Base-by-base conservation (phyloP, 768 basidiomycete genomes). In the Mycena metata region DNA sequence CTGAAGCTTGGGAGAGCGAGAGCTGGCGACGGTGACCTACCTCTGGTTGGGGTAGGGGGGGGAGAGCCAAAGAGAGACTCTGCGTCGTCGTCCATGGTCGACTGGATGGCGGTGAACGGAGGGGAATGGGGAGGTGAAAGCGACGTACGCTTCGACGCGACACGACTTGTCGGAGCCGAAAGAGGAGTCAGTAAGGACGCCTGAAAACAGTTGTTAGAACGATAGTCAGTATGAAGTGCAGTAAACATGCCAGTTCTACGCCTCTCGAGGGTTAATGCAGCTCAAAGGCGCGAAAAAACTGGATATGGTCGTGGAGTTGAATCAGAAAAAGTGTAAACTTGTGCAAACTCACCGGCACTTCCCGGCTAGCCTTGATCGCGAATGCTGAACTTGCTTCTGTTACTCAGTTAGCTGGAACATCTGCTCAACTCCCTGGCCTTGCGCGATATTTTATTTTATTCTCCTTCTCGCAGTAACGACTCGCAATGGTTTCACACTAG, bases 31-130 rank as follows among this genome's bases (percentile, higher is more conserved):
- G 87, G 87, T 81, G 90, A 90, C 90, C 91, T 93, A 90, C 90
- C 91, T 90, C 81, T 82, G 70, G 73, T 73, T 68, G 90, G 89
- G 58, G 91, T 90, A 36, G 91, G 85, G 62, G 92, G 89, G 72
- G 93, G 92, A 19, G 93, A 92, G 46, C 93, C 93, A 78, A 95
- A 95, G 75, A 95, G 91, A 30, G 93, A 95, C 74, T 89, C 90
- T 72, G 84, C 80, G 69, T 91, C 88, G 69, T 91, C 88, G 64
- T 84, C 87, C 61, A 69, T 69, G n/a, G 60, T 71, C 36, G 67
- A 57, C 64, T 65, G 67, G n/a, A 41, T 23, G 35, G 52, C 45
- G 56, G 59, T 62, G 46, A 59, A 50, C 45, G 39, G 59, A 51
- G 50, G 42, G 33, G 3, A 60, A 52, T 6, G n/a, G 15, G 17